Base-by-base conservation (phyloP, 805 yeast species). In the Yamadazyma sp. region DNA sequence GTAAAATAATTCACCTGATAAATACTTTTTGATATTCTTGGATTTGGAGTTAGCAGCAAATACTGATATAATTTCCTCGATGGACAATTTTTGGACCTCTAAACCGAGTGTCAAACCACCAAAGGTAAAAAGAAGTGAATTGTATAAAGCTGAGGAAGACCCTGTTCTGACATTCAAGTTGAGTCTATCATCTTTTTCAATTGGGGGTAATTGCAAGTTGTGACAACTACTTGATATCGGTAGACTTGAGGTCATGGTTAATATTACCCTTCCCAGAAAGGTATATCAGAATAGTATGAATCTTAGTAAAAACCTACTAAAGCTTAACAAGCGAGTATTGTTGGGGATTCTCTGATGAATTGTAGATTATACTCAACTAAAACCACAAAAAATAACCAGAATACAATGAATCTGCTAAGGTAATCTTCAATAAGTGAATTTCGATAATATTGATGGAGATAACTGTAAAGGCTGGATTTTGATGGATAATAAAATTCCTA, bases 101-200 rank as follows among this genome's bases (percentile, higher is more conserved):
- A 83, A 49, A 1, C 82, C 83, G 7, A 78, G 55, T 0, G 78
- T 73, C 12, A 80, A 57, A 0, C 93, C 93, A n/a, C 89, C 91
- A 52, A 66, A 76, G 0, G 76, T 79, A 20, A 79, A 71, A 1
- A 83, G 65, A 32, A 78, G 64, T 5, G 89, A 82, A 46, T 78
- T 73, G 23, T 72, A 65, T 17, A 79, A 63, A 1, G 72, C 61
- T 2, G 78, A 60, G 0, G 86, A 76, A 2, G 86, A 75, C 11
- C 93, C 93, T 1, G 87, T 79, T 38, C 91, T 65, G 30, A 73
- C 73, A 35, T 76, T 77, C 41, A 82, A 58, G 38, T 76, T 69
- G 28, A 69, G 52, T 19, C 83, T 62, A 38, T 74, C 75, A 45
- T 77, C 84, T 22, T 65, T 69, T 33, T 69, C 76, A 9, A 59